Base-by-base conservation (phyloP, 345 rosid species). In the Aethionema arabicum region DNA sequence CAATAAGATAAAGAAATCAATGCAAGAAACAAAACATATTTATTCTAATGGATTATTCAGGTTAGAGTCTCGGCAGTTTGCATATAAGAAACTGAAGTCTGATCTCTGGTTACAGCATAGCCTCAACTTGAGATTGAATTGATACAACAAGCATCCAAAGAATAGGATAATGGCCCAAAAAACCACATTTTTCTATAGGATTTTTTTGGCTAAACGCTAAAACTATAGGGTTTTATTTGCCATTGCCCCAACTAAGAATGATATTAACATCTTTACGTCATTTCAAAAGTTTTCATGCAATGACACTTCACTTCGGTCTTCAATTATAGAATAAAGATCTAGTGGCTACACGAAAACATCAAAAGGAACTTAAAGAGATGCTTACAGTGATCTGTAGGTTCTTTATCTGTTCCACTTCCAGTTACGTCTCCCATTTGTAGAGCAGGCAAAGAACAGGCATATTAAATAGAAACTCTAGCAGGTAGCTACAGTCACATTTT, bases 401-500 rank as follows among this genome's bases (percentile, higher is more conserved):
- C 8, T 6, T 10, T 37, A 10, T 14, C 56, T 41, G 46, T 16
- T 43, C 53, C 27, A 33, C 56, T 37, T 71, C 48, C 40, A 48
- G 43, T 36, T 11, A 51, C 3, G 42, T 60, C 55, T 29, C 40
- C 27, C 59, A 44, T 56, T 39, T 38, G 56, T 30, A 35, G 55
- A 47, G 48, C 8, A 51, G 7, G 41, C 60, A 51, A 36, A 43
- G 47, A 13, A 56, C 48, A 50, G 9, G 43, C 15, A 35, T 56
- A 31, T 0, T 57, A 36, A 30, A 35, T 3, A 49, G 13, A 36
- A 29, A 63, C 11, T 60, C 64, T 70, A 48, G 75, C 75, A 91
- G 65, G 80, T 82, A 69, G 95, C 88, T 55, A 85, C 68, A 12
- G 81, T 80, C 11, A 82, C 75, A 51, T 66, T 84, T 14, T 52